A percentile compares a stretch with the other conserved stretches of the same genome.
Conservation (phyloP, 148 eudicot species). For the Drosera capensis region DNA sequence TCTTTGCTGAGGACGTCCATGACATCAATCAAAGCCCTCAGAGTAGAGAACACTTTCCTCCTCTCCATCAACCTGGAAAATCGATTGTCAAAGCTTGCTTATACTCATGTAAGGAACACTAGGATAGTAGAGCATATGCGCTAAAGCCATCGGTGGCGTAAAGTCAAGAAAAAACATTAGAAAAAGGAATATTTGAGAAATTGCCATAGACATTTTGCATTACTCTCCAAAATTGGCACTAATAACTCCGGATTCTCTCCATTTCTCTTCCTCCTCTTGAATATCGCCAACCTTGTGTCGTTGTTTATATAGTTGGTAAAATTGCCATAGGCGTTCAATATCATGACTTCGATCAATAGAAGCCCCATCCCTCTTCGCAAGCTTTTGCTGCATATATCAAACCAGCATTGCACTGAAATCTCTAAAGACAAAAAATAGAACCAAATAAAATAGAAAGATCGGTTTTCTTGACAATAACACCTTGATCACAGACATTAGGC, state of each 20-base stretch:
- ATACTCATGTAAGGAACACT: no score
- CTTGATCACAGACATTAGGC: conserved; percentile 92
- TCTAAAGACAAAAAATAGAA: neutral
- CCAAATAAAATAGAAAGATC: neutral
- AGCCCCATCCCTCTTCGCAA: conserved; percentile 75
- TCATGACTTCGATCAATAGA: conserved; percentile 73
- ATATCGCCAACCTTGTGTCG: conserved; percentile 76
- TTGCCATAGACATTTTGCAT: conserved; percentile 15
- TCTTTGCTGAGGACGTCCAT: conserved; percentile 80
- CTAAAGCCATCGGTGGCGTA: no score
- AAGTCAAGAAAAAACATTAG: neutral
- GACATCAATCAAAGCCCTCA: conserved; percentile 89
- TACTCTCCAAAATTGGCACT: conserved; percentile 74
- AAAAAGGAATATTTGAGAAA: neutral
- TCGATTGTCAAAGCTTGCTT: conserved; percentile 1
- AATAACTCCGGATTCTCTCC: conserved; percentile 74
- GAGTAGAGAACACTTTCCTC: conserved; percentile 66
- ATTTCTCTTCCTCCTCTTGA: conserved; percentile 61
- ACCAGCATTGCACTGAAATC: neutral
- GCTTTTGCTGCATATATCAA: conserved; percentile 63
- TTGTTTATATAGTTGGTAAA: conserved; percentile 65
- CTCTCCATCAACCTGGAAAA: conserved; percentile 49
- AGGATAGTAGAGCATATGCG: no score
- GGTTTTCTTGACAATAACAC: conserved; percentile 27
- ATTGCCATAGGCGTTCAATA: conserved; percentile 75